Evolutionary conservation across 345 rosid genomes (phyloP), one percentile per base, ranked within the genome.

Genomic region (Lepidium aucheri): DNA sequence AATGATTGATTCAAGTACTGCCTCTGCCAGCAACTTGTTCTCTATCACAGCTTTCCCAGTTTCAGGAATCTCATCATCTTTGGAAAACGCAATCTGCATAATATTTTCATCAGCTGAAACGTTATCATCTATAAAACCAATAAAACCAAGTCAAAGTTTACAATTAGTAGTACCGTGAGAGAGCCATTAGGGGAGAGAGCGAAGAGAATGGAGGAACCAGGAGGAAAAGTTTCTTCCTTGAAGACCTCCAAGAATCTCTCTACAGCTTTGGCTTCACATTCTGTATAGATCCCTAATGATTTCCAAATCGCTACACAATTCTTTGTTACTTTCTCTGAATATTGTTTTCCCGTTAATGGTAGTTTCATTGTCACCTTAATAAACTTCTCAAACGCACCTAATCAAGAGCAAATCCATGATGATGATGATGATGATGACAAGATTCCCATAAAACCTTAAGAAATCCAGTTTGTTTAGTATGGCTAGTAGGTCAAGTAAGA

Each of bases 261-360:
- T 22, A 85, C 78, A 34, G 93, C 95, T 75, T 80, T 81, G 18
- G 85, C 93, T 65, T 92, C 96, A 14, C 70, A 79, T 5, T 92
- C 97, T 0, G 87, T 83, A 74, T 81, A 92, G 43, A 84, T 36
- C 47, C 95, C 95, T 22, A 83, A 9, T 1, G 88, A 78, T 67
- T 89, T 86, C 98, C 95, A 92, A 9, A 67, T 55, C 1, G 82
- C 84, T 4, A 82, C 81, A 61, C 96, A 92, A 20, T 89, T 89
- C 76, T 87, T 90, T 0, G 91, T 16, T 9, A 92, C 96, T 67
- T 83, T 86, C 80, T 86, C 91, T 0, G 97, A 71, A 45, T 83
- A 92, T 53, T 92, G 85, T 3, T 54, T 68, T 8, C 96, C 96
- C 16, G 84, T 81, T 77, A 88, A 66, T 32, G 96, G 88, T 69